These are phyloP conservation scores for Diaporthe citrichinensis DNA, from an alignment of 2,329 filamentous ascomycete genomes.

Conservation along the genomic window DNA sequence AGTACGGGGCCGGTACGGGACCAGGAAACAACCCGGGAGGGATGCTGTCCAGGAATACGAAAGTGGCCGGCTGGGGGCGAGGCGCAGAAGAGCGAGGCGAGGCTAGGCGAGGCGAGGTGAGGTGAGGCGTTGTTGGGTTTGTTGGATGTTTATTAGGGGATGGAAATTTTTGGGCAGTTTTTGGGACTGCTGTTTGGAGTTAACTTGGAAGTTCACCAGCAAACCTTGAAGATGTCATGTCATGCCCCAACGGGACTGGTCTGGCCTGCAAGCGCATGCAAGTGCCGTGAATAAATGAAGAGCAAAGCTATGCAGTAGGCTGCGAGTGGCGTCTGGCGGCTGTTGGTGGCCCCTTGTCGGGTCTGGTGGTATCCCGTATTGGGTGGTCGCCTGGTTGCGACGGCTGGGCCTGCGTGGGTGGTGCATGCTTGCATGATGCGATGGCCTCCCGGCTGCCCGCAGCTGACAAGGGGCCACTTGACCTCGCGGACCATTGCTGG, in stretches of 20 bases:
- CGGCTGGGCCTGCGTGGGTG: constrained; percentile 7
- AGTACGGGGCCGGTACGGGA: not conserved
- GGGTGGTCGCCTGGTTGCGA: constrained; percentile 2
- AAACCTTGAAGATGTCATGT: constrained; percentile 26
- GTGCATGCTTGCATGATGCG: not conserved
- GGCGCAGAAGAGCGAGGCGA: constrained; percentile 10
- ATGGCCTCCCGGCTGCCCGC: constrained; percentile 22
- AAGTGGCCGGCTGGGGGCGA: constrained; percentile 15
- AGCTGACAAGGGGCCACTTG: constrained; percentile 24
- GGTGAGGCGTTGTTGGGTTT: constrained; percentile 11
- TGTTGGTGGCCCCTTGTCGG: constrained; percentile 1
- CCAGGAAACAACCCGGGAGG: not conserved
- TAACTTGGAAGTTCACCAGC: constrained; percentile 18
- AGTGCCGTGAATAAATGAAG: constrained; percentile 24
- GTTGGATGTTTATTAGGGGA: constrained; percentile 25
- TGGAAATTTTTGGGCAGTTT: not conserved
- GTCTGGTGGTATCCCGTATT: constrained; percentile 32
- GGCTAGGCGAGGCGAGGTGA: constrained; percentile 16
- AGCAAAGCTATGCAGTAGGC: not conserved
- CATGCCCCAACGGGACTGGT: constrained; percentile 27
- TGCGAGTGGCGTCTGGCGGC: constrained; percentile 12
- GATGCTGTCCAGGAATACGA: constrained; percentile 14
- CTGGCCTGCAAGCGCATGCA: constrained; percentile 22
- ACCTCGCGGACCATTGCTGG: not conserved
- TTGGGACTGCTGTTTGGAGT: constrained; percentile 7